Conservation (phyloP, 2,329 filamentous ascomycete species). For the Colletotrichum viniferum region DNA sequence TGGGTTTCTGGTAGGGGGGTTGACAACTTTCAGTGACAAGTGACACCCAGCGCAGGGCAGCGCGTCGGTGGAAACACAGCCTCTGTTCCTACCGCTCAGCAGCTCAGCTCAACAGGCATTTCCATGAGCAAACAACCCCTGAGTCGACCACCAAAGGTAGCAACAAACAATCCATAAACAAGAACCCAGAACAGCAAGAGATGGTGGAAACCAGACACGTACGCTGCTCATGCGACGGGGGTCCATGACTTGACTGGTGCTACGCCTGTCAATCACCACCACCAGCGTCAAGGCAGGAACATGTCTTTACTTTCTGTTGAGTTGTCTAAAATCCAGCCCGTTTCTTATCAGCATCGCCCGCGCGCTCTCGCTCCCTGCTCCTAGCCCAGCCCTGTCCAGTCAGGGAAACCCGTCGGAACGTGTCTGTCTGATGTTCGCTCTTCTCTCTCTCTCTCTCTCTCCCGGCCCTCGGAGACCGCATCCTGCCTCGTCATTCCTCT, state of each 20-base stretch:
- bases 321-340: not conserved
- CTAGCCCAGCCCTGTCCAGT: not conserved
- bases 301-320: conserved; percentile 13
- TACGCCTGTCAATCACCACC: not conserved
- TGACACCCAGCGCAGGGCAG: not conserved
- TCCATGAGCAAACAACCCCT: not conserved
- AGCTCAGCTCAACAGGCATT: conserved; percentile 18
- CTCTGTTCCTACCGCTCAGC: not conserved
- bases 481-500: not conserved
- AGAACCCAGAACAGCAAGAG: not conserved
- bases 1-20: not conserved
- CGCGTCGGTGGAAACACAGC: not conserved
- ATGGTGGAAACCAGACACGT: not conserved
- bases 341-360: conserved; percentile 12
- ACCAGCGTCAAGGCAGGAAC: not conserved
- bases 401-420: not conserved
- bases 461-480: not conserved
- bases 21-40: not conserved
- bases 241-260: not conserved
- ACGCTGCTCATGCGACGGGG: not conserved
- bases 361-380: not conserved
- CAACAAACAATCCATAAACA: not conserved
- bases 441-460: not conserved
- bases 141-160: not conserved
- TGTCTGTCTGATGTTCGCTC: conserved; percentile 5